Base-by-base conservation (phyloP, 768 basidiomycete genomes). In the Lactarius evosmus region DNA sequence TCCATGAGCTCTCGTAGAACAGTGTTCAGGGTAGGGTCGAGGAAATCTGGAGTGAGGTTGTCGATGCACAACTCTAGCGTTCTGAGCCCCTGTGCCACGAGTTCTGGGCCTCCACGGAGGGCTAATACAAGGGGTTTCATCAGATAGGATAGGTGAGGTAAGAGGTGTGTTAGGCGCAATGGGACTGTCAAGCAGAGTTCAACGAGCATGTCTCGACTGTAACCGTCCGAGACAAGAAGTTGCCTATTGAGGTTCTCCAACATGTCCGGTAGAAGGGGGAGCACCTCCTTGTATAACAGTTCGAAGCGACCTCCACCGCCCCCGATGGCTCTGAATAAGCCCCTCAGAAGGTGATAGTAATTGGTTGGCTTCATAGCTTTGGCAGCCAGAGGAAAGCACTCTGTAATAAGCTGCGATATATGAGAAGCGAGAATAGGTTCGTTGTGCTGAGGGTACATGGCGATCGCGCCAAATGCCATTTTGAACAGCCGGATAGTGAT, bases 51-150 rank as follows among this genome's bases (percentile, higher is more conserved):
- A 0, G 94, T 97, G 30, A 99, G 83, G 72, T 98, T 99, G 78
- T 99, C 97, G 71, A 98, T 96, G 76, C 96, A 98, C n/a, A 99
- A 81, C 74, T 99, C 97, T 63, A 99, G 83, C 0, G 97, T 99
- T 7, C 97, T 85, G 29, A 99, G 78, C 51, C 97, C 97, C 78
- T 99, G 97, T 27, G 93, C 88, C 59, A 98, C 90, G 52, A 97
- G 85, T 59, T 99, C 97, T 7, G 88, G 84, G 41, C 84, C 85
- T 40, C 95, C 95, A 56, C 88, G 85, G 57, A 99, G 78, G 8
- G 97, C 95, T 56, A 95, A 80, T 2, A 95, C 94, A 32, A 99
- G 81, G 0, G 97, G 97, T 68, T 93, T 91, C 95, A 98, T 98
- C 61, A 99, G 82, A 71, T 98, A 95, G 17, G 87, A 85, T 55